Conservation (phyloP, 306 rosid species). For the Dalbergia cultrata region DNA sequence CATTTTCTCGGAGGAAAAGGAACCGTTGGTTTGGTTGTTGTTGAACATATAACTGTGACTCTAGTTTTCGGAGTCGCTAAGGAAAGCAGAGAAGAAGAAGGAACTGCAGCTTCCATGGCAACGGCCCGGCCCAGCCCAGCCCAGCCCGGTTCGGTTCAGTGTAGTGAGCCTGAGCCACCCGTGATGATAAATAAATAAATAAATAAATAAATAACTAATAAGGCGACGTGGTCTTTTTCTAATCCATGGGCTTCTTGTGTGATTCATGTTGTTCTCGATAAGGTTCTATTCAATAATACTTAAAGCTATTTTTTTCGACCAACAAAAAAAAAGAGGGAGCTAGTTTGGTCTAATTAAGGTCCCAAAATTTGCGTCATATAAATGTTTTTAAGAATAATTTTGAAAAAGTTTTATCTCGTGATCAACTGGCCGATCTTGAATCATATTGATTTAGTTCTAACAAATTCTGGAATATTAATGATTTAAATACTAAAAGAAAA, state of each 20-base stretch:
- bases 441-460: too few relatives aligned
- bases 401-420: too few relatives aligned
- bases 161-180: neutral
- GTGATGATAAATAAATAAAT: too few relatives aligned
- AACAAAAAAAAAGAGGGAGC: too few relatives aligned
- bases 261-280: conserved; percentile 3
- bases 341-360: too few relatives aligned
- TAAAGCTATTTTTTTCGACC: too few relatives aligned
- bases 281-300: neutral
- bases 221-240: conserved; percentile 51
- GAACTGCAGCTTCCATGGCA: conserved; percentile 59
- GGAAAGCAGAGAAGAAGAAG: conserved; percentile 40
- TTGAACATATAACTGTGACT: neutral
- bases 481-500: too few relatives aligned
- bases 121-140: neutral
- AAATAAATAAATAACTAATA: neutral
- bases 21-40: neutral
- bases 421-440: too few relatives aligned
- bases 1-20: neutral
- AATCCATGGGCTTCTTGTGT: conserved; percentile 43
- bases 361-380: too few relatives aligned
- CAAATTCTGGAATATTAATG: too few relatives aligned
- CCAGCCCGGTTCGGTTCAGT: neutral
- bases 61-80: conserved; percentile 35
- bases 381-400: too few relatives aligned